Conservation (phyloP, 768 basidiomycete genomes). For the Kwoniella shandongensis region DNA sequence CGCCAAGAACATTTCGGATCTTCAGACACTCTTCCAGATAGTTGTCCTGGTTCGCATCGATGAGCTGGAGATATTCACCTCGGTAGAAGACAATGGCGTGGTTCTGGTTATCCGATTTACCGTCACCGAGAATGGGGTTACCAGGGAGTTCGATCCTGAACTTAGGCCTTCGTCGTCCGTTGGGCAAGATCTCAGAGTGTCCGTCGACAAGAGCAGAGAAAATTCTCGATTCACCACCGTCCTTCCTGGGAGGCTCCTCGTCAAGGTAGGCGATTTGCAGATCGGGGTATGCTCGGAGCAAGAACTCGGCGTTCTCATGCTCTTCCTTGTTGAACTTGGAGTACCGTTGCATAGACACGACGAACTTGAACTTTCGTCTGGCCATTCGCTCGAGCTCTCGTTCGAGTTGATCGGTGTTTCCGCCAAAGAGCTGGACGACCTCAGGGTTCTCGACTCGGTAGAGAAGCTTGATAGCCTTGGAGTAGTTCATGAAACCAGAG, state of each 20-base stretch:
- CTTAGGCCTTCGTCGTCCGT: conserved; percentile 87
- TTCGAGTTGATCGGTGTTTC: conserved; percentile 95
- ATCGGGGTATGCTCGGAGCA: conserved; percentile 95
- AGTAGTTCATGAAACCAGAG: conserved; percentile 99
- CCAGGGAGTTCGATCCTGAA: conserved; percentile 98
- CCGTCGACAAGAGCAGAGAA: conserved; percentile 97
- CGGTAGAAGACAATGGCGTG: conserved; percentile 99
- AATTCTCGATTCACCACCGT: conserved; percentile 90
- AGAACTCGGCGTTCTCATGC: conserved; percentile 96
- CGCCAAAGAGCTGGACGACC: conserved; percentile 94
- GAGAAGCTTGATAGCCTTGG: conserved; percentile 98
- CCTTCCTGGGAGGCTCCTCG: conserved; percentile 89
- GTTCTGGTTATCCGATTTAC: conserved; percentile 99
- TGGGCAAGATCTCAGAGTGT: conserved; percentile 89
- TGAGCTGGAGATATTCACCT: conserved; percentile 97
- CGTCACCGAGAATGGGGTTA: conserved; percentile 97
- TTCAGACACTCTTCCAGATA: conserved; percentile 99
- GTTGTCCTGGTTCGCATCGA: conserved; percentile 99
- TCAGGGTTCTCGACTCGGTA: conserved; percentile 99
- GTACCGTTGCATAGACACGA: conserved; percentile 99
- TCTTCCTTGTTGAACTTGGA: conserved; percentile 99
- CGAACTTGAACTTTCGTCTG: conserved; percentile 96
- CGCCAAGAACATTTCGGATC: conserved; percentile 95
- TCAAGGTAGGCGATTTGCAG: conserved; percentile 98
- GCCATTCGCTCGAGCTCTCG: conserved; percentile 97